Conservation (phyloP, 352 stramenopile species). For the Globisporangium sylvaticum region DNA sequence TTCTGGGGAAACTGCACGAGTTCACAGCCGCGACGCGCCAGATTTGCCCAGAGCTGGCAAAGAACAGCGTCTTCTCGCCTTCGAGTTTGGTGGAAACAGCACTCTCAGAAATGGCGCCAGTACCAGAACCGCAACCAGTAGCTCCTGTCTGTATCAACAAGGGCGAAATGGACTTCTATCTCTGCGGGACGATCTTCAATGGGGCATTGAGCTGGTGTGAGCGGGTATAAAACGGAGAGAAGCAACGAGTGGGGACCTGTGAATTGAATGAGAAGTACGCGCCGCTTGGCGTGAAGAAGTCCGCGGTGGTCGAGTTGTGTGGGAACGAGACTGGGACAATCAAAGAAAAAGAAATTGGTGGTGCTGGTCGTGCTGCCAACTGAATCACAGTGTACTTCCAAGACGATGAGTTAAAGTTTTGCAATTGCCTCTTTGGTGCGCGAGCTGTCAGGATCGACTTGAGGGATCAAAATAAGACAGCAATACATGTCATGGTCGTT, state of each 20-base stretch:
- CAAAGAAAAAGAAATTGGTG: not conserved
- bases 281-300: not conserved
- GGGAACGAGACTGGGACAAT: not conserved
- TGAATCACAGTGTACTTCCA: not conserved
- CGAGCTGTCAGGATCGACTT: not conserved
- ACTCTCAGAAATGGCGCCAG: too few relatives aligned
- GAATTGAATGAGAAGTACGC: not conserved
- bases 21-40: not conserved
- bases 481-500: not conserved
- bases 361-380: not conserved
- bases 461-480: not conserved
- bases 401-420: not conserved
- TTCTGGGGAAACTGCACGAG: not conserved
- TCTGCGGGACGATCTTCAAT: not conserved
- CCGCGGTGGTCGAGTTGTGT: not conserved
- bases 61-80: not conserved
- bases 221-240: not conserved
- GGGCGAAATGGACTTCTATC: not conserved
- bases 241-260: not conserved
- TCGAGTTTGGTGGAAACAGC: not conserved
- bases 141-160: not conserved
- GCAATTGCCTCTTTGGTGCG: not conserved
- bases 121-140: too few relatives aligned
- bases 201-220: not conserved
- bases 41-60: not conserved